These are phyloP conservation scores for Neopestalotiopsis clavispora DNA, from an alignment of 2,329 filamentous ascomycete genomes.

Conservation along the genomic window DNA sequence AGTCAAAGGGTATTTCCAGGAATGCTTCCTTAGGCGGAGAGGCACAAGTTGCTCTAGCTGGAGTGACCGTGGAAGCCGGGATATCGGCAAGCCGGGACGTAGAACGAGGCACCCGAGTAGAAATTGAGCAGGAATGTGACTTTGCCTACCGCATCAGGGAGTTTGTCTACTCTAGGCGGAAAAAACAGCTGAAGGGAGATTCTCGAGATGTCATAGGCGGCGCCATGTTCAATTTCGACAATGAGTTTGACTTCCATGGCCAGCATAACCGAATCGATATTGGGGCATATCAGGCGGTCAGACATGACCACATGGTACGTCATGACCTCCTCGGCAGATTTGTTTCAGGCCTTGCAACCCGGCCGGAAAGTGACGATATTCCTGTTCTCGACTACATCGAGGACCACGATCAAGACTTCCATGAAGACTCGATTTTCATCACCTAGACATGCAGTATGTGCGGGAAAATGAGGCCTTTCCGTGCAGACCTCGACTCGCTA, in stretches of 20 bases:
- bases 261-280: accelerated
- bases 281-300: too few species aligned
- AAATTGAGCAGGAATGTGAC: not conserved
- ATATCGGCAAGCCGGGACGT: not conserved
- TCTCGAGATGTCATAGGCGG: not conserved
- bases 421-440: not conserved
- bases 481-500: too few species aligned
- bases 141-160: not conserved
- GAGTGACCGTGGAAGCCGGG: not conserved
- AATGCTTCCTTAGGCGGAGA: not conserved
- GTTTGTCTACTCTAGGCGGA: not conserved
- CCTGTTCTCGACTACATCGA: not conserved
- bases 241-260: not conserved
- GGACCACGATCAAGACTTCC: not conserved
- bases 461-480: too few species aligned
- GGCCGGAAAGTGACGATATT: not conserved
- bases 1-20: not conserved
- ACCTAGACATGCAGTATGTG: too few species aligned
- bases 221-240: not conserved
- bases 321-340: not conserved
- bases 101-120: not conserved
- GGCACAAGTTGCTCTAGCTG: not conserved
- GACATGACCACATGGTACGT: not conserved
- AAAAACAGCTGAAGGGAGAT: not conserved
- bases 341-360: not conserved